Base-by-base conservation (phyloP, 768 basidiomycete genomes). In the Boletus rufocinnamomeus region DNA sequence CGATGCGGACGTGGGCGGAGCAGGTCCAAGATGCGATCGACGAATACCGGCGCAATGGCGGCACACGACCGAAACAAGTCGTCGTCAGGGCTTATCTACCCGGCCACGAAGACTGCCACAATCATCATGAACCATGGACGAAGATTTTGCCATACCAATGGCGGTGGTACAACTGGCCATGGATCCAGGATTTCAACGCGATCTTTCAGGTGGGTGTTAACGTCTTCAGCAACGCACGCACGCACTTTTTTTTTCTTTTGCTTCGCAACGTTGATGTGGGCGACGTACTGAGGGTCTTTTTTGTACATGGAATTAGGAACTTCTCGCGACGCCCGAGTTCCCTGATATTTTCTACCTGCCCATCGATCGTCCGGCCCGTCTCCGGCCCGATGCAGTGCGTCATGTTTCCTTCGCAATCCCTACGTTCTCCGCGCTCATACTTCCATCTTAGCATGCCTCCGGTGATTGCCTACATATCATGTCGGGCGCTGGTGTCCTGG, bases 341-440 rank as follows among this genome's bases (percentile, higher is more conserved):
- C 80, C 82, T 0, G 76, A 86, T 60, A 74, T 89, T 3, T 79
- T 82, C 62, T 88, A 79, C 66, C 73, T 88, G 1, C 73, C 77
- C 7, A 87, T 88, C 30, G 86, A 88, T 56, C 76, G 79, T 52
- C 87, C 87, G 2, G 86, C 75, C 32, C 76, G 82, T 44, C 72
- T 88, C 16, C 77, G 87, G 4, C 87, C 87, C 32, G 87, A 88
- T 66, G 82, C 85, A 30, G 85, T 87, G 58, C 53, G 85, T 78
- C 25, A 11, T 2, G 17, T 37, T 2, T 1, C 14, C 27, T 23
- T 45, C 19, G 21, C 32, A 11, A 30, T 46, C 2, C 10, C 23
- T 16, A 19, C 4, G 23, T 57, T 21, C 50, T 17, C 38, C 19
- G 40, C 35, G 50, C 51, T 62, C 38, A 62, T 41, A 28, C 30